A percentile compares a stretch with the other conserved stretches of the same genome.
Evolutionary conservation across 306 rosid genomes (phyloP).

Genomic region (Carpinus fangiana): DNA sequence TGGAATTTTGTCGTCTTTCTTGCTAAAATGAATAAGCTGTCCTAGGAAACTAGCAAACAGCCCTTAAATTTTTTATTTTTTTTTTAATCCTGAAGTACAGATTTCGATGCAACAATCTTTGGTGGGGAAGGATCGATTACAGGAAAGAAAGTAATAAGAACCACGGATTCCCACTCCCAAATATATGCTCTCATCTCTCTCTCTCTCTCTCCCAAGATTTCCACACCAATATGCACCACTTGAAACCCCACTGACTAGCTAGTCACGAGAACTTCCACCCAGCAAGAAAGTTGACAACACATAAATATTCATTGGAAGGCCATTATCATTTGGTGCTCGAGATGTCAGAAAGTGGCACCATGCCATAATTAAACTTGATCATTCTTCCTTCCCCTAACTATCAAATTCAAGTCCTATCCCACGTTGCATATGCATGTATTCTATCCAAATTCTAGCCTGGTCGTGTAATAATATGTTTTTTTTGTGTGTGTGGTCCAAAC

Average conservation of each 20-base stretch:
- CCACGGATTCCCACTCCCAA: conserved; percentile 3
- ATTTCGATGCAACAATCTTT: background rate
- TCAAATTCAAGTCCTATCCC: conserved; percentile 1
- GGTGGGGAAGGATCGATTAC: background rate
- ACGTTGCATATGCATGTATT: background rate
- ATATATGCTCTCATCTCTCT: background rate
- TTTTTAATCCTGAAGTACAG: too few relatives aligned
- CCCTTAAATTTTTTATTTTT: too few relatives aligned
- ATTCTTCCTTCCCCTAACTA: background rate
- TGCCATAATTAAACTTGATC: too few relatives aligned
- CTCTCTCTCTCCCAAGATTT: background rate
- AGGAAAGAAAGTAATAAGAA: background rate
- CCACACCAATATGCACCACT: background rate
- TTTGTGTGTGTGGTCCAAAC: background rate
- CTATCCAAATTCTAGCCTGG: background rate
- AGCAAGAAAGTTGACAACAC: conserved; percentile 7
- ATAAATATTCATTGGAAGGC: background rate
- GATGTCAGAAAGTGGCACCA: conserved; percentile 4
- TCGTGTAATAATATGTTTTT: background rate
- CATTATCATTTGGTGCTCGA: background rate
- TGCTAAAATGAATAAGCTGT: too few relatives aligned
- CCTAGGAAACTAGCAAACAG: too few relatives aligned
- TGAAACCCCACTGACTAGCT: background rate
- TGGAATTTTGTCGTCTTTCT: too few relatives aligned
- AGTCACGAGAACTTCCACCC: background rate